Base-by-base conservation (phyloP, 2,329 filamentous ascomycete genomes). In the Periconia sp. region DNA sequence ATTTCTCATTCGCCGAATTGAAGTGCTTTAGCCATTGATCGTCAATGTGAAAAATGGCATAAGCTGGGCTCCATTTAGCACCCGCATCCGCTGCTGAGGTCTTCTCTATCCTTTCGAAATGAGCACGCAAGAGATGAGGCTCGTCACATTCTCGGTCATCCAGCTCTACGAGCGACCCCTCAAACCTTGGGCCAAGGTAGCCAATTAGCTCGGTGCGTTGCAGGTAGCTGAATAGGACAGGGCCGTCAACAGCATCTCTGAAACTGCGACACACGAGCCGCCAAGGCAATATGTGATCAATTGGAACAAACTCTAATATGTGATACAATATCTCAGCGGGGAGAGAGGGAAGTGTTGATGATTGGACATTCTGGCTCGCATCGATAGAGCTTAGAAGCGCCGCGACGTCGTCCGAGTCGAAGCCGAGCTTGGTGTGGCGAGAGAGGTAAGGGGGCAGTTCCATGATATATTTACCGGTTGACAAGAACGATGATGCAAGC, bases 181-280 rank as follows among this genome's bases (percentile, higher is more conserved):
- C 28, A 3, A 28, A 6, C 15, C 32, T 37, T 7, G 46, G 12
- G 0, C 59, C 60, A 19, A 62, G 19, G 28, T 52, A 61, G 7
- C 59, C 61, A 12, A 64, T 40, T 11, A 68, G 15, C 29, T 58
- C 45, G 0, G 53, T 51, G 12, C 61, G 42, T 8, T 35, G 52
- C 6, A 68, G 23, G 30, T 54, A 54, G 2, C 54, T 47, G 34
- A 56, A 65, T 12, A 63, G 12, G 1, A 66, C 44, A 2, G 49
- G 54, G 1, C 61, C 59, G 26, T 66, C 65, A n/a, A 69, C 62
- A 7, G 52, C 57, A 46, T 69, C 59, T 7, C 57, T 54, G 33
- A 67, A 63, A 8, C 56, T 59, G 9, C 57, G 56, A 28, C 61
- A 69, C 2, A 69, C 56, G 1, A 57, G 32, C 3, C 65, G 56